Conservation (phyloP, 257 asterid species). For the Scutellaria minor region DNA sequence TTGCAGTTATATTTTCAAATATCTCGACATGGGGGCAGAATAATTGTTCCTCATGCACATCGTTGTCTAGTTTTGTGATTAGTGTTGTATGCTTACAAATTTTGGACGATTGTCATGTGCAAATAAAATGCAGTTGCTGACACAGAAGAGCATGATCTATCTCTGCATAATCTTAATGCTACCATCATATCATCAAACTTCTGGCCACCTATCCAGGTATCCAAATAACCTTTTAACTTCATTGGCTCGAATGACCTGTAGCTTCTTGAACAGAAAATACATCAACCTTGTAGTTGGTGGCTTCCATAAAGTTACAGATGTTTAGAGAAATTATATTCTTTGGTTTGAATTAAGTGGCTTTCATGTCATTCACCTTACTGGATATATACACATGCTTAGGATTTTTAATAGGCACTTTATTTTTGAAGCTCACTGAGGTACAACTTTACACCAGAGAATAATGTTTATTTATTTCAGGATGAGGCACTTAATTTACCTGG, state of each 20-base stretch:
- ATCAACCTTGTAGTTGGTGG: conserved; percentile 14
- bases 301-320: neutral
- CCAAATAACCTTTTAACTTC: conserved; percentile 24
- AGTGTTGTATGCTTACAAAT: conserved; percentile 20
- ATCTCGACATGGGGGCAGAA: conserved; percentile 21
- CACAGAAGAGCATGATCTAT: conserved; percentile 54
- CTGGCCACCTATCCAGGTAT: conserved; percentile 99
- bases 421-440: conserved; percentile 26
- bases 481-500: conserved; percentile 78
- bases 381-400: neutral
- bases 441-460: conserved; percentile 24
- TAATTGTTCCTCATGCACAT: conserved; percentile 21
- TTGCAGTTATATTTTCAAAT: conserved; percentile 21
- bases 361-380: conserved; percentile 5
- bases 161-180: conserved; percentile 73
- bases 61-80: conserved; percentile 2
- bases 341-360: conserved; percentile 1
- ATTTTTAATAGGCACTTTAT: conserved; percentile 16
- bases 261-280: conserved; percentile 21
- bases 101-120: conserved; percentile 27
- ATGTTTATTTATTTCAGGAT: conserved; percentile 60
- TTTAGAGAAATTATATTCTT: conserved; percentile 8
- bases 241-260: conserved; percentile 14
- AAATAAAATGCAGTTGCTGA: conserved; percentile 52
- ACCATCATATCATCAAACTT: conserved; percentile 92